These are phyloP conservation scores for Nicotiana paniculata DNA, from an alignment of 257 asterid species.

Conservation along the genomic window DNA sequence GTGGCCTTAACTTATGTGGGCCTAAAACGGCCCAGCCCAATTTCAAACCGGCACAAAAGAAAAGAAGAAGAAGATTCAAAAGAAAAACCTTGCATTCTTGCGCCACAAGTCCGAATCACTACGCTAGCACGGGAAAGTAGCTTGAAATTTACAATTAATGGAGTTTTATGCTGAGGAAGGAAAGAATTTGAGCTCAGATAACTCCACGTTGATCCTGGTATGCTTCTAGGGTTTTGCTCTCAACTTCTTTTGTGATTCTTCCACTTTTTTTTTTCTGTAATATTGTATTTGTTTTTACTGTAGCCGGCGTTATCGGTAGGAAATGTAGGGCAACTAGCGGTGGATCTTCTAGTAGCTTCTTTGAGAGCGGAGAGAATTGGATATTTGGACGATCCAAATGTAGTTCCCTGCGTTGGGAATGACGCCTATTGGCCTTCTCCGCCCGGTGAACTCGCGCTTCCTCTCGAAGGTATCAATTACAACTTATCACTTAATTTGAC, in stretches of 20 bases:
- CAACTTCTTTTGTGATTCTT: neutral
- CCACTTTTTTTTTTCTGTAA: neutral
- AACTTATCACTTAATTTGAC: neutral
- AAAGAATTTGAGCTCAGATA: conserved; percentile 32
- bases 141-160: conserved; percentile 27
- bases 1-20: neutral
- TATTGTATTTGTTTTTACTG: neutral
- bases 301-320: conserved; percentile 95
- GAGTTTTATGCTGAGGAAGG: conserved; percentile 67
- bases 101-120: neutral
- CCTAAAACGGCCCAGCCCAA: neutral
- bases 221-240: conserved; percentile 22
- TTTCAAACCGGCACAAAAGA: neutral
- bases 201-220: conserved; percentile 68
- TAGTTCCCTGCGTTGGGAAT: conserved; percentile 92
- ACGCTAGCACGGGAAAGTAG: neutral
- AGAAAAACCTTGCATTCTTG: neutral
- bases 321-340: conserved; percentile 92
- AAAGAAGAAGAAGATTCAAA: neutral
- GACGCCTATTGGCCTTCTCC: conserved; percentile 83
- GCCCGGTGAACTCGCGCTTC: conserved; percentile 64
- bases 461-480: conserved; percentile 62
- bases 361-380: conserved; percentile 59
- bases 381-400: conserved; percentile 71
- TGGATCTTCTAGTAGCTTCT: conserved; percentile 76